Evolutionary conservation across 129 eudicot species (phyloP).

Genomic region (Tagetes erecta): DNA sequence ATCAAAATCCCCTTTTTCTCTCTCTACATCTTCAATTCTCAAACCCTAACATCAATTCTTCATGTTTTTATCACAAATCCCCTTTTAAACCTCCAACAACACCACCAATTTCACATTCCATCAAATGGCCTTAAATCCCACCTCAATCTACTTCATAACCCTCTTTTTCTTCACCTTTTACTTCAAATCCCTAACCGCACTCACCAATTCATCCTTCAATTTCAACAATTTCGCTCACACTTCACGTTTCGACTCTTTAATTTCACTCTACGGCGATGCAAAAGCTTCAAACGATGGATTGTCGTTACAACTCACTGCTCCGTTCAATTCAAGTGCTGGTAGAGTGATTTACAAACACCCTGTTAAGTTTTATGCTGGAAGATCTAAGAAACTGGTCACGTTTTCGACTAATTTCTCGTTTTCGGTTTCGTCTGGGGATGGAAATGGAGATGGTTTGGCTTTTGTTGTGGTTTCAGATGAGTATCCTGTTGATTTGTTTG

Average conservation of each 20-base stretch:
- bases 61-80: constrained; percentile 32
- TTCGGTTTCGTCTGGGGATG: constrained; percentile 25
- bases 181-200: constrained; percentile 46
- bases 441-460: constrained; percentile 56
- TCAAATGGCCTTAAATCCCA: constrained; percentile 45
- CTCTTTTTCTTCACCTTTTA: constrained; percentile 38
- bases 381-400: constrained; percentile 53
- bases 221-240: constrained; percentile 46
- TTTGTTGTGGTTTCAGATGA: constrained; percentile 63
- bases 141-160: constrained; percentile 41
- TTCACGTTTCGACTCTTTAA: constrained; percentile 47
- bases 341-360: constrained; percentile 60
- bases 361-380: constrained; percentile 50
- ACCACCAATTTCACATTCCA: constrained; percentile 14
- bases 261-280: constrained; percentile 68
- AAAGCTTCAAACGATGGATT: constrained; percentile 42
- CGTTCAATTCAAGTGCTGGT: constrained; percentile 51
- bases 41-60: constrained; percentile 24
- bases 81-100: constrained; percentile 24
- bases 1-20: not conserved
- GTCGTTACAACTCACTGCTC: constrained; percentile 51
- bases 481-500: constrained; percentile 43
- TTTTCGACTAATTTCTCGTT: constrained; percentile 58
- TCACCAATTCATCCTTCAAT: constrained; percentile 44
- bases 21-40: constrained; percentile 35